Percentiles rank a stretch among this genome's conserved stretches.
Evolutionary conservation across 2,329 filamentous ascomycete species (phyloP).

Genomic region (Arthrobotrys entomopaga): DNA sequence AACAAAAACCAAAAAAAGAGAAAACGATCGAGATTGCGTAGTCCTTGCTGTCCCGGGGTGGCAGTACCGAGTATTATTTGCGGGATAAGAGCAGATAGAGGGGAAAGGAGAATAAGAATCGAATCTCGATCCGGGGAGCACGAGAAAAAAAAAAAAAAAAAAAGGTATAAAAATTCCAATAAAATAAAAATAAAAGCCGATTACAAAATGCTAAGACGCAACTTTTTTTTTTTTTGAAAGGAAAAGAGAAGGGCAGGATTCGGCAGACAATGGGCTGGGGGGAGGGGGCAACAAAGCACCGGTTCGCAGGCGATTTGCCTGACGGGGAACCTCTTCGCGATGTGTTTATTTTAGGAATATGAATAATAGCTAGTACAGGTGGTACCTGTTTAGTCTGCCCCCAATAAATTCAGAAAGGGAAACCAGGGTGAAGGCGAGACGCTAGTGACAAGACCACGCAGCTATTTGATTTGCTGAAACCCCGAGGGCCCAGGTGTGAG

Average conservation of each 20-base stretch:
- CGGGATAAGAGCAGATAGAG: conserved; percentile 9
- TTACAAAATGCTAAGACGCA: conserved; percentile 16
- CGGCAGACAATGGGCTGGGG: neutral
- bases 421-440: conserved; percentile 54
- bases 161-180: no score
- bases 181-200: conserved; percentile 3
- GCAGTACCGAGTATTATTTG: conserved; percentile 18
- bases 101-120: conserved; percentile 28
- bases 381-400: conserved; percentile 27
- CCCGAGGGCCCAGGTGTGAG: conserved; percentile 42
- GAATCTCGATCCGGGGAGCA: conserved; percentile 28
- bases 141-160: conserved; percentile 16
- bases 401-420: conserved; percentile 46
- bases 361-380: conserved; percentile 1
- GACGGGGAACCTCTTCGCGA: conserved; percentile 52
- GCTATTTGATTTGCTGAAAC: conserved; percentile 54
- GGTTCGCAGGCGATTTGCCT: conserved; percentile 54
- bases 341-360: conserved; percentile 51
- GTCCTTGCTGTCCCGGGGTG: conserved; percentile 37
- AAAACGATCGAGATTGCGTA: conserved; percentile 54
- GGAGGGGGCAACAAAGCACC: conserved; percentile 42
- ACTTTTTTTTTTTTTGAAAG: no score
- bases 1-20: conserved; percentile 22
- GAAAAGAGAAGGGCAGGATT: conserved; percentile 26
- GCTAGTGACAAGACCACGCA: conserved; percentile 40